Percentiles rank a stretch among this genome's conserved stretches.
Conservation (phyloP, 2,329 filamentous ascomycete genomes). For the Nectriaceae sp. region DNA sequence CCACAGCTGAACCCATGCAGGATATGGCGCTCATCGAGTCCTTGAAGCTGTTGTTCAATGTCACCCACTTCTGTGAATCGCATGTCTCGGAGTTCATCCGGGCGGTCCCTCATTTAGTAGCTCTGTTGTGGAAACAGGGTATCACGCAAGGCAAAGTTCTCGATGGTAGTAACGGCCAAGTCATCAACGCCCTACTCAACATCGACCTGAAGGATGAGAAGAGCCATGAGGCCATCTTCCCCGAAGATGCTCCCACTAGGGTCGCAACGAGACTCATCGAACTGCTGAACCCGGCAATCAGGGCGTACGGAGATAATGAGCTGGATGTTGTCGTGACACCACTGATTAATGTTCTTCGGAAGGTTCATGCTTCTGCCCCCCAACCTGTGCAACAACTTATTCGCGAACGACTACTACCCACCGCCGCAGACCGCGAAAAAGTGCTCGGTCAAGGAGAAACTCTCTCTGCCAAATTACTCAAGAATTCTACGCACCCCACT, state of each 20-base stretch:
- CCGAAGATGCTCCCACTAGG: conserved; percentile 58
- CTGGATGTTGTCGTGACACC: conserved; percentile 73
- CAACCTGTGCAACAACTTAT: conserved; percentile 61
- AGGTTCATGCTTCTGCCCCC: conserved; percentile 70
- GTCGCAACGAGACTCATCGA: conserved; percentile 67
- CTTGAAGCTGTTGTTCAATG: conserved; percentile 85
- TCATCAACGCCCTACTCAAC: conserved; percentile 82
- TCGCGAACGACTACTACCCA: conserved; percentile 70
- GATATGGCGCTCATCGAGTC: conserved; percentile 82
- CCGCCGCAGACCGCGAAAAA: conserved; percentile 71
- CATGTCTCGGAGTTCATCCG: conserved; percentile 63
- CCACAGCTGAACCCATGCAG: conserved; percentile 59
- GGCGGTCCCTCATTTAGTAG: conserved; percentile 69
- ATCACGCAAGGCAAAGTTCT: conserved; percentile 66
- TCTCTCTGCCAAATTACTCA: conserved; percentile 74
- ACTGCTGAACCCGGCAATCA: conserved; percentile 68
- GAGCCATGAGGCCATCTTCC: conserved; percentile 62
- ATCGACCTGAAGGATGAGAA: conserved; percentile 66
- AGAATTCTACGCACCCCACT: conserved; percentile 72
- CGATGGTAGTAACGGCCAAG: conserved; percentile 67
- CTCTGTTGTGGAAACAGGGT: conserved; percentile 63
- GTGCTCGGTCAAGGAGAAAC: conserved; percentile 77
- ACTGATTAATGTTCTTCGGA: conserved; percentile 72
- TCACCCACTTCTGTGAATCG: conserved; percentile 72
- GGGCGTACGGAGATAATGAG: conserved; percentile 64